Conservation (phyloP, 495 filamentous ascomycete genomes). For the Penicillium roqueforti region DNA sequence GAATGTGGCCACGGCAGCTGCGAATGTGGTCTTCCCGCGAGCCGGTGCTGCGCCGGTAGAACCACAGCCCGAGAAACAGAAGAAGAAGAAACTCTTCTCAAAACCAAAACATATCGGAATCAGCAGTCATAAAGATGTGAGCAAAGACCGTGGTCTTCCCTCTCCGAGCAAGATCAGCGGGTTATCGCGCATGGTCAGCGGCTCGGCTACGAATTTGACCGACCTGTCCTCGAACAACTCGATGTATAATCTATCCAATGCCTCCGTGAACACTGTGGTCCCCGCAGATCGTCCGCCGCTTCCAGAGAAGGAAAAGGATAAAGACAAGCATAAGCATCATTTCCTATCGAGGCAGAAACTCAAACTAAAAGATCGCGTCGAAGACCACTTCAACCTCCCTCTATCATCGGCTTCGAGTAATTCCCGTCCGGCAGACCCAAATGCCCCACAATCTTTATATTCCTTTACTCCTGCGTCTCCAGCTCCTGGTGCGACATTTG, state of each 20-base stretch:
- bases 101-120: constrained; percentile 80
- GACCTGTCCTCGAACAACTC: constrained; percentile 62
- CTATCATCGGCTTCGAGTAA: constrained; percentile 89
- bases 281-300: constrained; percentile 36
- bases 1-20: constrained; percentile 74
- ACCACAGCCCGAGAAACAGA: constrained; percentile 59
- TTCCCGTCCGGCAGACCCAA: constrained; percentile 79
- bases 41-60: constrained; percentile 53
- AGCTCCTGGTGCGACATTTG: constrained; percentile 60
- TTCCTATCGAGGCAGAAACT: constrained; percentile 90
- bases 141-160: constrained; percentile 65
- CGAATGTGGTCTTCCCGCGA: constrained; percentile 80
- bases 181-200: constrained; percentile 62
- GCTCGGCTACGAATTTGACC: constrained; percentile 70
- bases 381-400: constrained; percentile 66
- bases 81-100: constrained; percentile 88
- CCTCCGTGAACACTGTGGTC: constrained; percentile 74
- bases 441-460: constrained; percentile 80
- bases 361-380: constrained; percentile 70
- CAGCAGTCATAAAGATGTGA: constrained; percentile 61
- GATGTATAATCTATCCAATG: constrained; percentile 79
- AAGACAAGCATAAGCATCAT: constrained; percentile 70
- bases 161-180: constrained; percentile 74
- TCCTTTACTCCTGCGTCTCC: constrained; percentile 72
- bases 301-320: constrained; percentile 36